Evolutionary conservation across 2,329 filamentous ascomycete genomes (phyloP), one percentile per base, ranked within the genome.

Genomic region (Colletotrichum chlorophyti): DNA sequence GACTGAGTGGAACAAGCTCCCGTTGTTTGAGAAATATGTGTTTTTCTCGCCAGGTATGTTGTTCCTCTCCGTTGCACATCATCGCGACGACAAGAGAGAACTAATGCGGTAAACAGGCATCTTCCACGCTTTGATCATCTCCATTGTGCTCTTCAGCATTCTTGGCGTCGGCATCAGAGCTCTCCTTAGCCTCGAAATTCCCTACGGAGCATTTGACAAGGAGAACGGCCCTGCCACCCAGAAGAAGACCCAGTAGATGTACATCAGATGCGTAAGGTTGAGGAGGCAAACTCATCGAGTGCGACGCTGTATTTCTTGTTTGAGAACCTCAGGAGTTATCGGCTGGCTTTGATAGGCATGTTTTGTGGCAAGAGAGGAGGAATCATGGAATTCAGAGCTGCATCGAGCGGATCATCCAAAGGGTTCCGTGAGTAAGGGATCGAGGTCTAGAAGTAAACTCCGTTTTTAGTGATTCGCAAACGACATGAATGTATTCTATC

Each of bases 131-230:
- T 77, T 97, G 17, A 70, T 93, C 32, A 87, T 87, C 19, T 77
- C 84, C 3, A 72, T 95, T 15, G 72, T 97, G 34, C 81, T 97
- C 45, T 75, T 96, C 60, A 78, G 85, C 24, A 93, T 98, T 65
- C 79, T 97, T 6, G 88, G 89, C 64, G 88, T 93, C 54, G 95
- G 90, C 12, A 77, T 98, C 53, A 85, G 76, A 59, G 93, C 91
- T 12, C 80, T 98, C 11, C 79, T 84, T 6, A 94, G 91, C 65
- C 81, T 99, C 15, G 83, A 97, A 72, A 91, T 98, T 26, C 91
- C 91, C 1, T 98, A 98, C 73, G 92, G 91, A 63, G 93, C 95
- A 2, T 99, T 98, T 71, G 94, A 96, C 72, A 97, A 97, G 81
- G 94, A 97, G 66, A 96, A 92, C 81, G 91, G 93, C 0, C 91